Base-by-base conservation (phyloP, 768 basidiomycete species). In the Lactarius pseudohatsudake region DNA sequence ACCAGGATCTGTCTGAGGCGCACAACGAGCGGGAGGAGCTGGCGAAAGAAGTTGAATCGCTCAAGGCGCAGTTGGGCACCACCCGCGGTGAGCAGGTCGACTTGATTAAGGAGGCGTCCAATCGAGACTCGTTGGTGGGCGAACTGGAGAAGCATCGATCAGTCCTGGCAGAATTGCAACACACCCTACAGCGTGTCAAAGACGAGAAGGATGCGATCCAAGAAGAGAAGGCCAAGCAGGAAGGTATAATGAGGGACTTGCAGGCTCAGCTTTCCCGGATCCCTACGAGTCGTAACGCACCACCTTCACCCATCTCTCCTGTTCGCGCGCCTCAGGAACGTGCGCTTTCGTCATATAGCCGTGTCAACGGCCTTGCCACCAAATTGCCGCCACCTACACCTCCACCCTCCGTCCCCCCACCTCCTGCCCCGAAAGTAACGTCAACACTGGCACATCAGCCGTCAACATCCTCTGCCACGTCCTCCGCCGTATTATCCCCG, bases 351-450 rank as follows among this genome's bases (percentile, higher is more conserved):
- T 70, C 84, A 13, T 89, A 84, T 73, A 81, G 81, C 41, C 84
- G 90, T 64, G 77, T 82, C 62, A 83, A 83, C 65, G 85, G 84
- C 53, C 76, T 92, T 58, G 85, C 90, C 34, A 80, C 85, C 71
- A 95, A 94, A 76, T 84, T 91, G 18, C 94, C 94, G 36, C 94
- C 94, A 20, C 90, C 91, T 0, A 91, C 90, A 0, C 94, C 94
- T 10, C 92, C 95, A 13, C 95, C 94, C 0, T 83, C 90, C 38
- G 85, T 92, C 13, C 95, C 95, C 1, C 92, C 92, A 26, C 91
- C 91, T 1, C 92, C 91, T 20, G 86, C 88, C 5, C 92, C 92
- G 30, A 84, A 81, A 65, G 72, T 75, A 53, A 82, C 78, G 66
- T 64, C 79, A 79, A 61, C 89, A 86, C 71, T 80, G 80, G 16